Conservation (phyloP, 352 stramenopile genomes). For the Phytopythium litorale region DNA sequence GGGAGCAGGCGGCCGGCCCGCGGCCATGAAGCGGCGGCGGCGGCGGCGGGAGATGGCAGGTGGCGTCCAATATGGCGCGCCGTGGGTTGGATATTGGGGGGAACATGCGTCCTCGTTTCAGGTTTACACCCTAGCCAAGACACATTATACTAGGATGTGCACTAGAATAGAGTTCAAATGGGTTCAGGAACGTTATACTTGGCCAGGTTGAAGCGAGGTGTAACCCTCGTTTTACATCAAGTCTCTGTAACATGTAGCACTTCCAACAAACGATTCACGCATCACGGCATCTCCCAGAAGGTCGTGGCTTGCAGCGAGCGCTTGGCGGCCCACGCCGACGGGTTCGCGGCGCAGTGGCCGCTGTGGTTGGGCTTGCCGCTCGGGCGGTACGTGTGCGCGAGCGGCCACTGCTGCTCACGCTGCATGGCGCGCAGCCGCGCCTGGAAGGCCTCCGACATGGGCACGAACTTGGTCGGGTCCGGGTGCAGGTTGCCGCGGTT, state of each 20-base stretch:
- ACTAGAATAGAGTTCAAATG: neutral
- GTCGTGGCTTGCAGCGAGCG: slow-evolving; percentile 22
- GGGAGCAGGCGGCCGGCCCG: neutral
- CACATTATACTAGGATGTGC: neutral
- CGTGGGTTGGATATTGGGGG: neutral
- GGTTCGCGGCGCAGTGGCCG: slow-evolving; percentile 40
- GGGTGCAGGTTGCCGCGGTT: slow-evolving; percentile 62
- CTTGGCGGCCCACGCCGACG: slow-evolving; percentile 36
- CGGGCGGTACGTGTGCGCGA: slow-evolving; percentile 42
- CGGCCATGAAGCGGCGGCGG: neutral
- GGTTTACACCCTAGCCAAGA: neutral
- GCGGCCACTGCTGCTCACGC: slow-evolving; percentile 24
- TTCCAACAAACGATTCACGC: neutral
- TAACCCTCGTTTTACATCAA: neutral
- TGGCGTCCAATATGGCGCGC: neutral
- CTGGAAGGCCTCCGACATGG: slow-evolving; percentile 37
- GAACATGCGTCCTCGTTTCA: neutral
- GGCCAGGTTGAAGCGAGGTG: neutral
- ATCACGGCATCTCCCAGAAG: slow-evolving; percentile 33
- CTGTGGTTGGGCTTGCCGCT: slow-evolving; percentile 28
- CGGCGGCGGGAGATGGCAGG: neutral
- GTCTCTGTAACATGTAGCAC: neutral
- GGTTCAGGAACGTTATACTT: neutral
- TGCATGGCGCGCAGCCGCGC: slow-evolving; percentile 25
- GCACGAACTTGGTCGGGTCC: slow-evolving; percentile 37